Base-by-base conservation (phyloP, 2,329 filamentous ascomycete species). In the Ophiostoma pallidulum region DNA sequence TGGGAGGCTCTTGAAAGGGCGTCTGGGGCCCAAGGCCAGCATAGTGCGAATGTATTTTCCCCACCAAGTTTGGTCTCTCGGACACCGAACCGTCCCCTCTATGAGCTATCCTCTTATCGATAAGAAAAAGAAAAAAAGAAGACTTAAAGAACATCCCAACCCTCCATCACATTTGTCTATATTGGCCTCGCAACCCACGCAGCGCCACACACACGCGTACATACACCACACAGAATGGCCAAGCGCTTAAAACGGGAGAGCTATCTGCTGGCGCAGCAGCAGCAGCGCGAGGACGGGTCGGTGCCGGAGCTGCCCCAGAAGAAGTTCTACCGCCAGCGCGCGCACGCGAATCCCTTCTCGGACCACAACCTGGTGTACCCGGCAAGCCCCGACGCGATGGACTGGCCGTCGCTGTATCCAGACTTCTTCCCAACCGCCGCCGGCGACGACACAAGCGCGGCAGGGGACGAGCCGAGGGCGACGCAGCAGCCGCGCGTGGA, bases 311-410 rank as follows among this genome's bases (percentile, higher is more conserved):
- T 96, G 58, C 92, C 92, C 9, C 84, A 87, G 67, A 98, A 98
- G 74, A 91, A 86, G 70, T 95, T 92, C 69, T 98, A 95, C 65
- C 80, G 92, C 48, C 92, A 98, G 67, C 79, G 92, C 64, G 92
- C 92, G 32, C 92, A 98, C 69, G 92, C 92, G 53, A 98, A 98
- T 69, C 90, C 91, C 7, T 98, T 98, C 68, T 96, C 91, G 3
- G 92, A 98, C 60, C 92, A 98, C 70, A 72, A 78, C 49, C 72
- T 98, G 62, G 74, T 76, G 59, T 98, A 98, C 61, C 92, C 92
- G 8, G 70, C 75, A 45, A 82, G 74, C 48, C 92, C 92, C 3
- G 75, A 75, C 14, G 74, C 84, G 46, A 97, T 98, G 91, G 85
- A 96, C 64, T 98, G 92, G 92, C 80, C 86, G 6, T 65, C 75